Evolutionary conservation across 2,329 filamentous ascomycete genomes (phyloP).

Genomic region (Dactylonectria estremocensis): DNA sequence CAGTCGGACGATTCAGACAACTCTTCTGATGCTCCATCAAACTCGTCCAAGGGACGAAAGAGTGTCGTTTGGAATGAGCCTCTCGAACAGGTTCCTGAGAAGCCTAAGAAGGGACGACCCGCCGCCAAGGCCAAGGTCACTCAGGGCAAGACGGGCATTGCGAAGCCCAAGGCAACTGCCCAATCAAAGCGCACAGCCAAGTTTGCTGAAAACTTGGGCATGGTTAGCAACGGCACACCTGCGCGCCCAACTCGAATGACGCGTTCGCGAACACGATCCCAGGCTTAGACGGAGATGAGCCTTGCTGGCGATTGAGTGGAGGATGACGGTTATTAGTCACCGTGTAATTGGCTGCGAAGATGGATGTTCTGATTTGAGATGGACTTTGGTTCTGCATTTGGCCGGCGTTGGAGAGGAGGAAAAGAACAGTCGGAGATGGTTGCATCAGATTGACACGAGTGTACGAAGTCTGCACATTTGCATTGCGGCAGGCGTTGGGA

Average conservation of each 20-base stretch:
- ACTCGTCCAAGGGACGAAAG: conserved; percentile 44
- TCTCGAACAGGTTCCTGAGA: conserved; percentile 48
- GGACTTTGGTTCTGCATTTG: neutral
- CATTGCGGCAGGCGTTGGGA: conserved; percentile 39
- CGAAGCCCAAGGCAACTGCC: conserved; percentile 48
- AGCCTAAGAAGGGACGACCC: conserved; percentile 45
- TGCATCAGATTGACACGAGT: conserved; percentile 27
- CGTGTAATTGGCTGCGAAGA: neutral
- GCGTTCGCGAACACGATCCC: conserved; percentile 48
- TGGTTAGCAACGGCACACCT: conserved; percentile 54
- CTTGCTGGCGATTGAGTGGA: neutral
- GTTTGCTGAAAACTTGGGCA: conserved; percentile 52
- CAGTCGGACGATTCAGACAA: conserved; percentile 41
- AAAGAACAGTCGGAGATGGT: conserved; percentile 4
- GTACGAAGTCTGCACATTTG: conserved; percentile 24
- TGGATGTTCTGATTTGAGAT: neutral
- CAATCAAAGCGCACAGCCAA: conserved; percentile 48
- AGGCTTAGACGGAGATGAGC: conserved; percentile 34
- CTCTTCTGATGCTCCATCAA: conserved; percentile 26
- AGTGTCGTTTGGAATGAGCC: conserved; percentile 55
- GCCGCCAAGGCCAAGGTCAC: conserved; percentile 43
- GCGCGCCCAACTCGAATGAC: conserved; percentile 52
- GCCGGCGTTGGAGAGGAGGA: conserved; percentile 2
- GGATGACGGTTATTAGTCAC: neutral
- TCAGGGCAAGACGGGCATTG: conserved; percentile 47